These are phyloP conservation scores for Tuber borchii DNA, from an alignment of 495 filamentous ascomycete species.

Conservation along the genomic window DNA sequence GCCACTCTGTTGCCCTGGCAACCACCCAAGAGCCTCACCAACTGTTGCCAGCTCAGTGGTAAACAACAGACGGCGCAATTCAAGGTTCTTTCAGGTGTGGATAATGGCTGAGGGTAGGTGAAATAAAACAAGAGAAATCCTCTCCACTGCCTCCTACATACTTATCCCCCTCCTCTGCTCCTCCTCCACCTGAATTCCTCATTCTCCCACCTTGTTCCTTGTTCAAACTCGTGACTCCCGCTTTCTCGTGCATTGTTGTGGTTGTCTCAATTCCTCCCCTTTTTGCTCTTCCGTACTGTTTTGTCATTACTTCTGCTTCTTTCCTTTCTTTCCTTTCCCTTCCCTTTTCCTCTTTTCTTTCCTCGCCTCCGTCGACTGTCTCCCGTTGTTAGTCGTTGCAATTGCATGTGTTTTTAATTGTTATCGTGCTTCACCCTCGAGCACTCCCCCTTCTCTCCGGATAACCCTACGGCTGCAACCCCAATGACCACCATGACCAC, in stretches of 20 bases:
- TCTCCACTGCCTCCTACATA: constrained; percentile 11
- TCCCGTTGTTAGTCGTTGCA: constrained; percentile 31
- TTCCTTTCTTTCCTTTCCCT: constrained; percentile 20
- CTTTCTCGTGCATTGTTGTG: constrained; percentile 26
- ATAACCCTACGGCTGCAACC: constrained; percentile 18
- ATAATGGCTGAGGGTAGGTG: background rate
- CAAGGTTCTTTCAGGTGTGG: constrained; percentile 4
- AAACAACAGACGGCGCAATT: constrained; percentile 28
- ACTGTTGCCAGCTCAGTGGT: constrained; percentile 32
- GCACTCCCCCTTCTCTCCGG: constrained; percentile 25
- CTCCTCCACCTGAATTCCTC: constrained; percentile 14
- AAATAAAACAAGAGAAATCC: background rate
- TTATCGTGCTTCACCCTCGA: constrained; percentile 11
- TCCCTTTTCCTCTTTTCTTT: constrained; percentile 7
- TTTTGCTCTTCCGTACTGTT: constrained; percentile 28
- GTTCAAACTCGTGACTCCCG: constrained; percentile 31
- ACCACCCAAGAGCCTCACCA: constrained; percentile 23
- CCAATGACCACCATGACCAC: constrained; percentile 26
- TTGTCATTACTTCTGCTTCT: constrained; percentile 14
- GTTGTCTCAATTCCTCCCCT: constrained; percentile 24
- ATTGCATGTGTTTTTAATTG: constrained; percentile 35
- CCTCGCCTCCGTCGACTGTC: constrained; percentile 3
- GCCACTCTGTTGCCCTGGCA: constrained; percentile 26
- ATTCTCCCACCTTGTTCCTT: constrained; percentile 34
- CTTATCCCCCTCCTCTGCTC: constrained; percentile 27